Evolutionary conservation across 2,329 filamentous ascomycete genomes (phyloP).

Genomic region (Sarocladium brachiariae): DNA sequence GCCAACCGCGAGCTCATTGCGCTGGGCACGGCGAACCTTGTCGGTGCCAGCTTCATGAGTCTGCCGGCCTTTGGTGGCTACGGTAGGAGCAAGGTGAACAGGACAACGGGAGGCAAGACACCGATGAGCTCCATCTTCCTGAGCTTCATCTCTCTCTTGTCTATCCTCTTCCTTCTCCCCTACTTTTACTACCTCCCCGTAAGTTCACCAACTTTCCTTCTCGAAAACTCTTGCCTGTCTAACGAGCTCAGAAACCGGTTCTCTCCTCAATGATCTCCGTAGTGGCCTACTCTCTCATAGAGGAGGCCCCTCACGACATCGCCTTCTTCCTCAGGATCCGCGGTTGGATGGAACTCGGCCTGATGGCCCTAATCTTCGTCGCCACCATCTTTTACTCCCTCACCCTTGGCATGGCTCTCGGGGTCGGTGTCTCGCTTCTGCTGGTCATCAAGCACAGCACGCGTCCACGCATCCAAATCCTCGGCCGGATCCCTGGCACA

Average conservation of each 20-base stretch:
- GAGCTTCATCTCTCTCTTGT: conserved; percentile 73
- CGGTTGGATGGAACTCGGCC: conserved; percentile 75
- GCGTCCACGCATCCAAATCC: conserved; percentile 88
- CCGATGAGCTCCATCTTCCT: conserved; percentile 91
- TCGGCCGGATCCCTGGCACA: conserved; percentile 81
- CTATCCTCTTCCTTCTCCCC: conserved; percentile 74
- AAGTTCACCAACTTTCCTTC: conserved; percentile 29
- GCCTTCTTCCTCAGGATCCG: conserved; percentile 80
- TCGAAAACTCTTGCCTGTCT: neutral
- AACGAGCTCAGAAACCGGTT: conserved; percentile 67
- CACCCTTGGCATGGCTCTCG: conserved; percentile 86
- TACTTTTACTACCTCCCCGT: conserved; percentile 96
- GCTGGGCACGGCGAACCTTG: conserved; percentile 81
- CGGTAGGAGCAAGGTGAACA: conserved; percentile 91
- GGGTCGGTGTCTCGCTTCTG: conserved; percentile 83
- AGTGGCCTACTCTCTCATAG: conserved; percentile 87
- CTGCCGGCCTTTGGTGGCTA: conserved; percentile 95
- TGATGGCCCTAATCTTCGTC: conserved; percentile 87
- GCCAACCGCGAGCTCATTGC: conserved; percentile 92
- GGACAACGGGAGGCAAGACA: conserved; percentile 81
- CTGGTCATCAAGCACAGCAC: conserved; percentile 88
- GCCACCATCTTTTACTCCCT: conserved; percentile 94
- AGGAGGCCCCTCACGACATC: conserved; percentile 91
- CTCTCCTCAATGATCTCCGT: conserved; percentile 91
- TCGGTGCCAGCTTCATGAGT: conserved; percentile 86